Percentiles rank a stretch among this genome's conserved stretches.
phyloP scores from a whole-genome alignment of 768 basidiomycete genomes.

The Pulveroboletus ravenelii region DNA sequence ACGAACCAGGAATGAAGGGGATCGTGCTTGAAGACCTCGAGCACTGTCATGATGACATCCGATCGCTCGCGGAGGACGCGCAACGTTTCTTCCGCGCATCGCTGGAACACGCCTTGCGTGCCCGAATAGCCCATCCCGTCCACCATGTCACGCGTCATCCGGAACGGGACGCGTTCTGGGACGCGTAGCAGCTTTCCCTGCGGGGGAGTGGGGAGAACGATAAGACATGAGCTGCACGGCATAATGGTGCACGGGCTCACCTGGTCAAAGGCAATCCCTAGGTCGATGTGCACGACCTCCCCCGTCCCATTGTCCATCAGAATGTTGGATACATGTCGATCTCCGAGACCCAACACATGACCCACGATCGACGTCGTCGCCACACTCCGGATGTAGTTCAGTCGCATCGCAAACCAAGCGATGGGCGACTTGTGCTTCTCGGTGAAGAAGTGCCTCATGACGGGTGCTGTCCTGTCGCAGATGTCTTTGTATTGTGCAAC shows the following conservation, averaged over 20 bases:
- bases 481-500: slow-evolving; percentile 34
- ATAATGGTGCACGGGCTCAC: slow-evolving; percentile 33
- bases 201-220: too few species aligned
- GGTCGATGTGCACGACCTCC: slow-evolving; percentile 91
- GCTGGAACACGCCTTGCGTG: slow-evolving; percentile 89
- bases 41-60: slow-evolving; percentile 86
- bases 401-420: slow-evolving; percentile 86
- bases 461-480: slow-evolving; percentile 60
- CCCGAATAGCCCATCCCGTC: slow-evolving; percentile 92
- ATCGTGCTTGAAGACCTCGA: slow-evolving; percentile 96
- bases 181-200: slow-evolving; percentile 76
- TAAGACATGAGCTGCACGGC: background rate
- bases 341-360: slow-evolving; percentile 86
- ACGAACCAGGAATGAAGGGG: slow-evolving; percentile 88
- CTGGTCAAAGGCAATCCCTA: slow-evolving; percentile 96
- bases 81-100: slow-evolving; percentile 92
- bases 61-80: slow-evolving; percentile 84
- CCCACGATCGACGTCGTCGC: slow-evolving; percentile 94
- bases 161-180: slow-evolving; percentile 91
- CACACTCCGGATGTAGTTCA: slow-evolving; percentile 87
- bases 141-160: slow-evolving; percentile 89
- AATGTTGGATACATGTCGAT: slow-evolving; percentile 90
- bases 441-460: slow-evolving; percentile 93
- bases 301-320: slow-evolving; percentile 78
- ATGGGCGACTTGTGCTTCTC: slow-evolving; percentile 85